Conservation (phyloP, 1,284 basidiomycete genomes). For the Spongiforma sp. region DNA sequence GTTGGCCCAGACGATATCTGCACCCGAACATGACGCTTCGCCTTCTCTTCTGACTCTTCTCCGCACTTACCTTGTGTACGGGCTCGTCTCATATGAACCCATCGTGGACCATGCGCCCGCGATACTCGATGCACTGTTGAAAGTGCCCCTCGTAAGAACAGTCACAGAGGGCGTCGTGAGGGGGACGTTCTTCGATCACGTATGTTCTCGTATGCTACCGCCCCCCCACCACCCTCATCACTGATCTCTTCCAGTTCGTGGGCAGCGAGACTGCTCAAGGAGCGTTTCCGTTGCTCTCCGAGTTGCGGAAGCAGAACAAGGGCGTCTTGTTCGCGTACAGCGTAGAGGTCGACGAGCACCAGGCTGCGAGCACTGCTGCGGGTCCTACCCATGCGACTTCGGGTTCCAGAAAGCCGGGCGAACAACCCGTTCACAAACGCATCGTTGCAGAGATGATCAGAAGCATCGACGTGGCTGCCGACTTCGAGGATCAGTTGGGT, state of each 20-base stretch:
- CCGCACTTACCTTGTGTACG: conserved; percentile 82
- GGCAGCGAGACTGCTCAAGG: conserved; percentile 83
- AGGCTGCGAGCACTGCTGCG: conserved; percentile 26
- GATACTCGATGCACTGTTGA: conserved; percentile 65
- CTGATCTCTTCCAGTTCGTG: conserved; percentile 83
- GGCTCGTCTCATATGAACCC: conserved; percentile 76
- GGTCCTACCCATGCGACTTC: neutral
- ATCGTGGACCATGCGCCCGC: conserved; percentile 81
- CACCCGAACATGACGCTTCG: conserved; percentile 9
- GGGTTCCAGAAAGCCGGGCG: conserved; percentile 7
- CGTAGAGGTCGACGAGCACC: conserved; percentile 78
- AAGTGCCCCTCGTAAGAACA: conserved; percentile 69
- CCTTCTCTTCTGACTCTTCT: conserved; percentile 43
- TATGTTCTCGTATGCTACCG: conserved; percentile 34
- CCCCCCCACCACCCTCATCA: neutral
- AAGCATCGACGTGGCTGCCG: conserved; percentile 77
- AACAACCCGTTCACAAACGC: conserved; percentile 54
- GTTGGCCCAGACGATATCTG: conserved; percentile 8
- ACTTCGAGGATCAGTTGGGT: conserved; percentile 68
- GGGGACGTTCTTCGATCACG: conserved; percentile 87
- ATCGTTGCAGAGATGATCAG: conserved; percentile 74
- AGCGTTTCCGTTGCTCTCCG: conserved; percentile 67
- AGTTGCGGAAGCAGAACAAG: conserved; percentile 69
- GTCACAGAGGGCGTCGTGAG: conserved; percentile 77
- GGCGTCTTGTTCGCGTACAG: conserved; percentile 87